phyloP scores from a whole-genome alignment of 495 filamentous ascomycete species.

The Xylaria longipes region DNA sequence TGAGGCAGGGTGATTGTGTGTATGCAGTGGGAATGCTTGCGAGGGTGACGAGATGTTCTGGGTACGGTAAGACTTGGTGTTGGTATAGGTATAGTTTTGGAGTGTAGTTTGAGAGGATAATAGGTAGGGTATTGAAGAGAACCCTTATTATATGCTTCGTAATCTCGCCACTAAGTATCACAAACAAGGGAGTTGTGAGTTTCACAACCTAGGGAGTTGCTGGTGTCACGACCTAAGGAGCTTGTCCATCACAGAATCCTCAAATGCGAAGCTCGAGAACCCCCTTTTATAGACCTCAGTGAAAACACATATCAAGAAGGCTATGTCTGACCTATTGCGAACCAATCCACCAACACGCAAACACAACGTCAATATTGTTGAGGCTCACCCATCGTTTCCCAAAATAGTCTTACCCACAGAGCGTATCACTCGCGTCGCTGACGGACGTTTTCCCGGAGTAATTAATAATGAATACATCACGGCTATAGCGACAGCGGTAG shows the following conservation, averaged over 20 bases:
- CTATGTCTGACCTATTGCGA: background rate
- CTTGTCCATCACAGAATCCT: background rate
- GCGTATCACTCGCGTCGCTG: background rate
- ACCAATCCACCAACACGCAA: background rate
- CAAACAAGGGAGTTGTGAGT: background rate
- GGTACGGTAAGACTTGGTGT: background rate
- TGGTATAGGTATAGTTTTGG: background rate
- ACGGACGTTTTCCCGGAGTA: background rate
- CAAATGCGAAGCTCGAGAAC: background rate
- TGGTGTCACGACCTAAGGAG: background rate
- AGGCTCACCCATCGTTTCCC: background rate
- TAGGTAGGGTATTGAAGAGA: background rate
- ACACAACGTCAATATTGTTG: background rate
- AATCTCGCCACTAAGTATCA: background rate
- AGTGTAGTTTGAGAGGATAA: background rate
- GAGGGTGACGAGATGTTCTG: background rate
- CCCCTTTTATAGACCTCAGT: background rate
- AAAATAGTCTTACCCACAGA: background rate
- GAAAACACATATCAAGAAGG: background rate
- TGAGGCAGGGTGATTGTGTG: background rate
- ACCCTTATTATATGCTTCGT: background rate
- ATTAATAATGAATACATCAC: constrained; percentile 7
- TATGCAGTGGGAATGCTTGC: background rate
- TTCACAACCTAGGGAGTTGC: background rate
- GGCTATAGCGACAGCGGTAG: background rate